Base-by-base conservation (phyloP, 306 rosid genomes). In the Carpinus viminea region DNA sequence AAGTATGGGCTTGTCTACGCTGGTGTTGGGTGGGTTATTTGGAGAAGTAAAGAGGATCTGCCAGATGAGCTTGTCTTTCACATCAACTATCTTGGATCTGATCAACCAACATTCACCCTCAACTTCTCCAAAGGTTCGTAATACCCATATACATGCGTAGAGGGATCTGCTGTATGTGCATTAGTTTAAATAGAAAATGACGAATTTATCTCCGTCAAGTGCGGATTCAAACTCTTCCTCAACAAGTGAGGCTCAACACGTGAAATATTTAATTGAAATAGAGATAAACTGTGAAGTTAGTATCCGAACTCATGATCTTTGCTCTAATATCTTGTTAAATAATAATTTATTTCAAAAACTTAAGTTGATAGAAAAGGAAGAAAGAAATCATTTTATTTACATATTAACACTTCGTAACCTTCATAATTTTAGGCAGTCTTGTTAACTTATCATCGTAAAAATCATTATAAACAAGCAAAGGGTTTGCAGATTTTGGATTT, bases 61-160 rank as follows among this genome's bases (percentile, higher is more conserved):
- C 91, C 91, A 3, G 91, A 87, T 0, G 91, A 87, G 6, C 91
- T 87, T 51, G 48, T 87, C 10, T 87, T 87, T 70, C 89, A 87
- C 46, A 87, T 87, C 52, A 87, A 87, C 77, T 87, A 87, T 76
- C 91, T 87, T 75, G 91, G 91, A 78, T 75, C 91, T 28, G 89
- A 87, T 75, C 91, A 87, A 76, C 91, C 91, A 50, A 85, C 91
- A 65, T 87, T 87, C 76, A 87, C 91, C 18, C 91, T 87, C 74
- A 87, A 87, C 84, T 88, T 85, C 77, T 87, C 91, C n/a, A 85
- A 87, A 83, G 89, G 91, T 87, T 24, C 1, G 26, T 24, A 78
- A 10, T 38, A 31, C 12, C 51, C 8, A 41, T 8, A 2, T 2
- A 2, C 13, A 66, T n/a, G 21, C 72, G 41, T 41, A 2, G 28